Percentiles rank a stretch among this genome's conserved stretches.
Evolutionary conservation across 192 early-diverging fungal genomes (phyloP).

Genomic region (Coemansia sp.): DNA sequence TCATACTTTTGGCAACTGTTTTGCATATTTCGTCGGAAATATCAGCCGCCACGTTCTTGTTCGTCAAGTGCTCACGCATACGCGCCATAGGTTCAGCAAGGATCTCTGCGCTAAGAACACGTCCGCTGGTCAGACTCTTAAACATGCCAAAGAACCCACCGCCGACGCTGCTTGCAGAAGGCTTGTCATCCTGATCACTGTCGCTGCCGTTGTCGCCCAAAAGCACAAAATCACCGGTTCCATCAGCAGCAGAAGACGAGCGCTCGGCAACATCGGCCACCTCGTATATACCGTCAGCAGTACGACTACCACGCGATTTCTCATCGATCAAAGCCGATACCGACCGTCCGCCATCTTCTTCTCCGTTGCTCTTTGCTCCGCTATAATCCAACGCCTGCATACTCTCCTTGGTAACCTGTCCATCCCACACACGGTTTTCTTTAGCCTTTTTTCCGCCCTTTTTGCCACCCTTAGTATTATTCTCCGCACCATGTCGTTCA

Average conservation of each 20-base stretch:
- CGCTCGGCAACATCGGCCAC: constrained; percentile 69
- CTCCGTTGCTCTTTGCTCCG: constrained; percentile 16
- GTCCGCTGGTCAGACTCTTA: constrained; percentile 67
- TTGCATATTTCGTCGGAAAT: constrained; percentile 83
- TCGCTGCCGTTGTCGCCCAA: constrained; percentile 59
- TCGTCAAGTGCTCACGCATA: constrained; percentile 89
- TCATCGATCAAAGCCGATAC: constrained; percentile 58
- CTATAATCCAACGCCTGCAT: constrained; percentile 54
- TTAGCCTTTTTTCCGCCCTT: constrained; percentile 59
- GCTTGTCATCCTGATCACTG: constrained; percentile 47
- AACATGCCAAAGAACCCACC: constrained; percentile 70
- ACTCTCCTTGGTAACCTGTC: constrained; percentile 48
- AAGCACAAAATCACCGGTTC: constrained; percentile 52
- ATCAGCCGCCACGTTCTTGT: constrained; percentile 92
- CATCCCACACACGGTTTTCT: constrained; percentile 77
- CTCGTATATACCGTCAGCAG: constrained; percentile 72
- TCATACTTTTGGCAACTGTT: constrained; percentile 67
- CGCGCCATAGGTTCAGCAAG: constrained; percentile 80
- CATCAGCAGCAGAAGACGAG: constrained; percentile 38
- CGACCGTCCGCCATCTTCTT: constrained; percentile 8
- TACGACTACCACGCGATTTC: constrained; percentile 60
- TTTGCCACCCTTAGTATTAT: constrained; percentile 20
- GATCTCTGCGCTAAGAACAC: constrained; percentile 67
- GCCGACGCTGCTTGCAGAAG: background rate
- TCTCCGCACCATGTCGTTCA: constrained; percentile 21